Conservation (phyloP, 441 rosid species). For the Corymbia calophylla region DNA sequence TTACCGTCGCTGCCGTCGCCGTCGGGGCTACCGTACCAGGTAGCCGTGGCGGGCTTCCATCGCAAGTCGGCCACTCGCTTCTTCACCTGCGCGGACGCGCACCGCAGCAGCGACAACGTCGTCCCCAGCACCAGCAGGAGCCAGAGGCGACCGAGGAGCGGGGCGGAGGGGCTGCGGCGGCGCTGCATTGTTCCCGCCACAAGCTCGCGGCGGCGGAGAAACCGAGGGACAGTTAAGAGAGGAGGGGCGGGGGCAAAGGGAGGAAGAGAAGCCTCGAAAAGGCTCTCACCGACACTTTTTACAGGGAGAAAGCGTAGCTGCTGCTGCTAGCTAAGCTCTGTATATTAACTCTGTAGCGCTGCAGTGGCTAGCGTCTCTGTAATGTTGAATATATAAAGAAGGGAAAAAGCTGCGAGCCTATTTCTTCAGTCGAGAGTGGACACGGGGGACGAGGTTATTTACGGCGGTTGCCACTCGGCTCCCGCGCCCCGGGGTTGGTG, state of each 20-base stretch:
- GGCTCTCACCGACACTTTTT: constrained; percentile 22
- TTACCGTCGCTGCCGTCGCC: constrained; percentile 94
- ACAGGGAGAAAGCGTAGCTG: constrained; percentile 2
- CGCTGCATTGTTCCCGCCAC: constrained; percentile 20
- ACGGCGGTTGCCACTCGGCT: constrained; percentile 25
- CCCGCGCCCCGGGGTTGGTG: not conserved
- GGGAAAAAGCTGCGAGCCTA: not conserved
- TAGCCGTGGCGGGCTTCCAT: constrained; percentile 86
- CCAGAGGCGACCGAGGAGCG: constrained; percentile 3
- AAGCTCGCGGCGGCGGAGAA: not conserved
- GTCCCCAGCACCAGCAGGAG: constrained; percentile 7
- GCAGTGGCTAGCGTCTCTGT: not conserved
- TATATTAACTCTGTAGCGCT: not conserved
- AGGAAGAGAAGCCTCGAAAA: not conserved
- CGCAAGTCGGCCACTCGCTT: constrained; percentile 22
- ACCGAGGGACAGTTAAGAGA: not conserved
- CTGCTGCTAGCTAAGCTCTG: not conserved
- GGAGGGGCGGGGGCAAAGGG: not conserved
- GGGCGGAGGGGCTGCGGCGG: constrained; percentile 2
- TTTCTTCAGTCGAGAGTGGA: constrained; percentile 3
- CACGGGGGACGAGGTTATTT: constrained; percentile 16
- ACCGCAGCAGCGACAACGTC: not conserved
- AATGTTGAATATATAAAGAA: constrained; percentile 4
- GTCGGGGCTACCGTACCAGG: constrained; percentile 94
- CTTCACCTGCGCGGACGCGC: constrained; percentile 15